These are phyloP conservation scores for Rhizopogon hawkerae DNA, from an alignment of 1,284 basidiomycete species.

Conservation along the genomic window DNA sequence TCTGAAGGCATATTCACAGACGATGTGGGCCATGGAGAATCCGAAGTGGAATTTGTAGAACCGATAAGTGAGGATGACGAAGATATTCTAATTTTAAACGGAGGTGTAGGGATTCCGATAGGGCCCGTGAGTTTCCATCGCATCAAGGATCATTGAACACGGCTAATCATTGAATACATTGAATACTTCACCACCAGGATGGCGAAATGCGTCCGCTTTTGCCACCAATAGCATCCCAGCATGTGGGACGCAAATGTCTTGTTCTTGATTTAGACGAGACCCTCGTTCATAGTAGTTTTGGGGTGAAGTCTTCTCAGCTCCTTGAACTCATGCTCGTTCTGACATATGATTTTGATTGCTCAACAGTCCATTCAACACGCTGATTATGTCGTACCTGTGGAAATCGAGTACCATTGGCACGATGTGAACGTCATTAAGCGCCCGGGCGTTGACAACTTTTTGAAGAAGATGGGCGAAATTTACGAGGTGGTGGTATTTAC, in stretches of 20 bases:
- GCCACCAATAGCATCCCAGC: slow-evolving; percentile 58
- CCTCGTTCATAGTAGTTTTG: slow-evolving; percentile 82
- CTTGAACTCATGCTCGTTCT: neutral
- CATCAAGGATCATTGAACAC: neutral
- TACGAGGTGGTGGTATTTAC: slow-evolving; percentile 97
- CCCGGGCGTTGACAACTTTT: slow-evolving; percentile 90
- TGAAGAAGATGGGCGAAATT: slow-evolving; percentile 90
- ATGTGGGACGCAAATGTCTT: slow-evolving; percentile 77
- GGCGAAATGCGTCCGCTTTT: slow-evolving; percentile 75
- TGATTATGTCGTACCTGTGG: slow-evolving; percentile 94
- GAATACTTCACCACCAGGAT: slow-evolving; percentile 39
- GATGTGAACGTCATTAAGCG: slow-evolving; percentile 97
- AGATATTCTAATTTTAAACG: slow-evolving; percentile 61
- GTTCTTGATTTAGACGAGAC: slow-evolving; percentile 93
- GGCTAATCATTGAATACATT: neutral
- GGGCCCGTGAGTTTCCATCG: slow-evolving; percentile 46
- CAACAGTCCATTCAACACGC: slow-evolving; percentile 79
- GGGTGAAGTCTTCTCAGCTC: slow-evolving; percentile 38
- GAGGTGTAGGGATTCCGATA: slow-evolving; percentile 69
- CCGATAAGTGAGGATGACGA: slow-evolving; percentile 55
- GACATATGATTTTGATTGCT: neutral
- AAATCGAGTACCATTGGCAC: slow-evolving; percentile 93
- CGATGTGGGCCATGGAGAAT: slow-evolving; percentile 28
- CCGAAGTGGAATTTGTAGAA: slow-evolving; percentile 31
- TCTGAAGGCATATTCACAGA: slow-evolving; percentile 38